phyloP scores from a whole-genome alignment of 1,284 basidiomycete species.

The Tilletia setariae region DNA sequence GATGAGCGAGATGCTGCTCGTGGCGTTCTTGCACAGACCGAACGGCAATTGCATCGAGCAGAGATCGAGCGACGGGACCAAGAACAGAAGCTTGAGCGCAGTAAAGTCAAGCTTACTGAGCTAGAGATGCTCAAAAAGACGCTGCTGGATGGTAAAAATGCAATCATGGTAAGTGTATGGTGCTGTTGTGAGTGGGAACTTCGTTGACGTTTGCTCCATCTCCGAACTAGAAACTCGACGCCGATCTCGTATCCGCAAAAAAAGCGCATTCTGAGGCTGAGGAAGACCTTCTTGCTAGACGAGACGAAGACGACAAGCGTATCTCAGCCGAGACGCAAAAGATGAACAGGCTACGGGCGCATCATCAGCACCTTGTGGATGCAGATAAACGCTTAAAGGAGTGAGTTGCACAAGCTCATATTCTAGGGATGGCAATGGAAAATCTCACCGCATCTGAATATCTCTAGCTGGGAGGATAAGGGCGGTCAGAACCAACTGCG shows the following conservation, averaged over 20 bases:
- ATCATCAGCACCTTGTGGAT: not conserved
- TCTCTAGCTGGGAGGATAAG: not conserved
- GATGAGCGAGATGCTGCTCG: slow-evolving; percentile 38
- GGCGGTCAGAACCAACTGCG: slow-evolving; percentile 1
- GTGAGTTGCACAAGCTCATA: not conserved
- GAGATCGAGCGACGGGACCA: slow-evolving; percentile 24
- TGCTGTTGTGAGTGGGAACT: not conserved
- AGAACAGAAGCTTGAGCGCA: not conserved
- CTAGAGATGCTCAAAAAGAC: not conserved
- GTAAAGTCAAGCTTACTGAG: not conserved
- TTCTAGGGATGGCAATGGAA: slow-evolving; percentile 35
- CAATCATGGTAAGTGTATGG: not conserved
- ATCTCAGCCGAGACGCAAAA: not conserved
- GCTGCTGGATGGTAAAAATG: not conserved
- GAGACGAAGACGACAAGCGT: not conserved
- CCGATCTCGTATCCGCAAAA: not conserved
- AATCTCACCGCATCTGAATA: slow-evolving; percentile 45
- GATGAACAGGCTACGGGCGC: not conserved
- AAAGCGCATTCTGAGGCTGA: not conserved
- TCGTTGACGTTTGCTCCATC: not conserved
- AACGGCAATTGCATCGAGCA: slow-evolving; percentile 32
- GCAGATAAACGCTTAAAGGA: not conserved
- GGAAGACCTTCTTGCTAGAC: not conserved
- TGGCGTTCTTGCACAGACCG: slow-evolving; percentile 28
- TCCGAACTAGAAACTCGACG: not conserved